Base-by-base conservation (phyloP, 306 rosid genomes). In the Dryas octopetala region DNA sequence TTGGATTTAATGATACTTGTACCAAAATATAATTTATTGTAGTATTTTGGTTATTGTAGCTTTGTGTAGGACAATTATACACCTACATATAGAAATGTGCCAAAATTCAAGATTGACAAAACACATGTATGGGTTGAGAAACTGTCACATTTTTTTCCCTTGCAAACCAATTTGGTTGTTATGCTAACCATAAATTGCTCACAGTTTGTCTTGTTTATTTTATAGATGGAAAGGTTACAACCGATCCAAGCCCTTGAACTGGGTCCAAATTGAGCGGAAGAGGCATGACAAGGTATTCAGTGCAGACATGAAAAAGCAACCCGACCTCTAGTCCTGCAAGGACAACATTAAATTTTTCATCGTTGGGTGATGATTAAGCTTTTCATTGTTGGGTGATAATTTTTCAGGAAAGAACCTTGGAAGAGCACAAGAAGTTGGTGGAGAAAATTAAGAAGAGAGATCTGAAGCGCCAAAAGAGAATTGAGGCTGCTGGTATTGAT, bases 401-500 rank as follows among this genome's bases (percentile, higher is more conserved):
- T 76, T 44, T 72, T 68, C 82, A 94, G 98, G 97, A 89, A 81
- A 85, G 92, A 77, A 93, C 96, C 15, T 62, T 76, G 83, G 88
- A 80, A 66, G 98, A 87, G 79, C 94, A 83, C 80, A 71, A 64
- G 72, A 94, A 88, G 78, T 75, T 91, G 74, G 89, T 91, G 52
- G 91, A 79, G 10, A 89, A 80, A 76, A 82, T 94, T 61, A 7
- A 84, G 76, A 91, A 87, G 79, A 87, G 84, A 61, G 86, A 86
- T 81, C 75, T 75, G 79, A 85, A 73, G 50, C 85, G 92, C 49
- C 80, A 75, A 75, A 90, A 83, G 86, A 88, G 80, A 80, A 85
- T 94, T 77, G 93, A 80, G 77, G 94, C 92, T 73, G 94, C 92
- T 74, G 96, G 96, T 70, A 88, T 94, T 63, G 96, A 91, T 49